Evolutionary conservation across 2,329 filamentous ascomycete species (phyloP), one percentile per base, ranked within the genome.

Genomic region (Pseudogymnoascus sp.): DNA sequence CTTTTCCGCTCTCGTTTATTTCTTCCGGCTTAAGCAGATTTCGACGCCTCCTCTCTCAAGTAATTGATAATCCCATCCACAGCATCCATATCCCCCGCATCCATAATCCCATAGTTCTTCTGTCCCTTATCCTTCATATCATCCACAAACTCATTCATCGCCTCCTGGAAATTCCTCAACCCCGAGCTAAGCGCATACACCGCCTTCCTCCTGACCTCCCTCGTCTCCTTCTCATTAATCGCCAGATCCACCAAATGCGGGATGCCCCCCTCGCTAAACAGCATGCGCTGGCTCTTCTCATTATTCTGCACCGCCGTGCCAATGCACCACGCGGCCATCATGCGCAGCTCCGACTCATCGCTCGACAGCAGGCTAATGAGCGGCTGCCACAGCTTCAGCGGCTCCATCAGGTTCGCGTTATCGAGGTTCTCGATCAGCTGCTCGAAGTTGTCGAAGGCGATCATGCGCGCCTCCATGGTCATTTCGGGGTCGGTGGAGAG

Each of bases 291-390:
- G 60, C 85, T 87, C 73, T 88, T 88, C 69, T 84, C 82, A 75
- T 99, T 97, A 78, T 99, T 99, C 81, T 97, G 92, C 65, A 99
- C 94, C 8, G 94, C 93, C 5, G 92, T 97, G 60, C 91, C 91
- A 64, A 94, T 79, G 77, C 92, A 97, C 90, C 91, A 96, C n/a
- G 92, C 92, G 2, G 93, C 92, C 84, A 91, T 92, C 70, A 81
- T 85, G 67, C 92, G 82, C 71, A 96, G 79, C 66, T 94, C 89
- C 5, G 80, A 73, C 71, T 94, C 88, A 10, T 83, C 80, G 70
- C 87, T 82, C 60, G 81, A 79, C 12, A 99, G 80, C 66, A 89
- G 84, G 7, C 80, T 76, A 10, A 97, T 79, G 40, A 99, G 79
- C 8, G 91, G 91, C 10, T 84, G 82, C 94, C 94, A 99, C 33